Evolutionary conservation across 2,329 filamentous ascomycete species (phyloP).

Genomic region (Trichoderma koningii): DNA sequence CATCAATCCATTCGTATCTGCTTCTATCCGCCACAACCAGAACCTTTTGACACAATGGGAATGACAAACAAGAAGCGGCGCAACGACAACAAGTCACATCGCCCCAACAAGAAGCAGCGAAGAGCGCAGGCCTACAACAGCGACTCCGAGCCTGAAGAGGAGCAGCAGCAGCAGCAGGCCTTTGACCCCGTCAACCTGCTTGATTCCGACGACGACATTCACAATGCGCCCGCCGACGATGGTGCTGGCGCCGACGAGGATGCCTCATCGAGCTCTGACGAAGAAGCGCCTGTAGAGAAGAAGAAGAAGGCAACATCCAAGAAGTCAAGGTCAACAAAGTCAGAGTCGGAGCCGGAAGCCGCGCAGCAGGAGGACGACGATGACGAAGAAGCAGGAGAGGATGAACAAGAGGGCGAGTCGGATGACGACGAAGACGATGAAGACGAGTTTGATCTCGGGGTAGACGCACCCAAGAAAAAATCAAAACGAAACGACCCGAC

Average conservation of each 20-base stretch:
- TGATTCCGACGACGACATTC: slow-evolving; percentile 60
- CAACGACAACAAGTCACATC: slow-evolving; percentile 38
- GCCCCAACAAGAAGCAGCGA: slow-evolving; percentile 58
- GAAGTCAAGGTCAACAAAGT: slow-evolving; percentile 36
- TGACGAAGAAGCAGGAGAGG: slow-evolving; percentile 34
- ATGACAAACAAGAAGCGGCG: slow-evolving; percentile 40
- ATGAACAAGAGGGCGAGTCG: slow-evolving; percentile 41
- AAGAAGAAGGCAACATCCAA: slow-evolving; percentile 33
- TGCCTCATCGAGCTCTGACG: slow-evolving; percentile 42
- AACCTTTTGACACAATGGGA: slow-evolving; percentile 37
- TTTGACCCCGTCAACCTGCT: slow-evolving; percentile 57
- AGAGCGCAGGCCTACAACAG: slow-evolving; percentile 54
- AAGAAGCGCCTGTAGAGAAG: slow-evolving; percentile 37
- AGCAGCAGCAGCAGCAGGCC: slow-evolving; percentile 42
- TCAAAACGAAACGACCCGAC: slow-evolving; percentile 89
- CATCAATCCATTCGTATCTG: slow-evolving; percentile 15
- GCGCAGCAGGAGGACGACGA: slow-evolving; percentile 36
- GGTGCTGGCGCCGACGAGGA: slow-evolving; percentile 45
- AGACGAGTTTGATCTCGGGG: slow-evolving; percentile 40
- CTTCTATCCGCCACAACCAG: slow-evolving; percentile 15
- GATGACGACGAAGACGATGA: slow-evolving; percentile 47
- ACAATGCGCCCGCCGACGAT: slow-evolving; percentile 56
- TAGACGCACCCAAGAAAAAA: slow-evolving; percentile 48
- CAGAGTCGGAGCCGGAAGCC: slow-evolving; percentile 33
- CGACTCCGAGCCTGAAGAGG: slow-evolving; percentile 49